Conservation (phyloP, 345 rosid genomes). For the Sisymbrium altissimum region DNA sequence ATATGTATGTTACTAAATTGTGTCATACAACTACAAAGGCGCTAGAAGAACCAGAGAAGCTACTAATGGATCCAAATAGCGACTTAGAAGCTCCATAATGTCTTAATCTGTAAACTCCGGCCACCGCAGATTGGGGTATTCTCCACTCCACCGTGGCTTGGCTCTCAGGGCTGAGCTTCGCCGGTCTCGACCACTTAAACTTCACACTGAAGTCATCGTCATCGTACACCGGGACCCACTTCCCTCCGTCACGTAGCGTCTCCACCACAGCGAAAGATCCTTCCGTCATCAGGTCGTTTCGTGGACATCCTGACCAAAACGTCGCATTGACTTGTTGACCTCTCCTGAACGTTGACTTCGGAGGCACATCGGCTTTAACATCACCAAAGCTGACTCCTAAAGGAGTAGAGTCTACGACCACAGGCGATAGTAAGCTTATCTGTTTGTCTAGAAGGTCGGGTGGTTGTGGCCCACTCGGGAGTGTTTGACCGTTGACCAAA, state of each 20-base stretch:
- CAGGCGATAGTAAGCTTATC: conserved; percentile 69
- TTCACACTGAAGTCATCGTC: conserved; percentile 83
- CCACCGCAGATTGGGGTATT: conserved; percentile 51
- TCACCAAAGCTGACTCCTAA: conserved; percentile 63
- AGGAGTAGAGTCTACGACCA: conserved; percentile 64
- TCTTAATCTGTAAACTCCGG: conserved; percentile 70
- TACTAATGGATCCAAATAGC: conserved; percentile 54
- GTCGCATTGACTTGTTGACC: conserved; percentile 57
- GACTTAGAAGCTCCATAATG: conserved; percentile 86
- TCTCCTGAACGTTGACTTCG: conserved; percentile 55
- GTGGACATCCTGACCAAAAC: conserved; percentile 89
- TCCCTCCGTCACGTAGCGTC: conserved; percentile 47
- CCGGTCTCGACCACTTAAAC: conserved; percentile 82
- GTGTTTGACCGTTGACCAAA: conserved; percentile 42
- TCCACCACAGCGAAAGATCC: conserved; percentile 87
- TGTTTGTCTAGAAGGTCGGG: conserved; percentile 72
- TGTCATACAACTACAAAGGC: conserved; percentile 64
- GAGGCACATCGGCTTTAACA: conserved; percentile 56
- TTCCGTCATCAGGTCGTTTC: conserved; percentile 87
- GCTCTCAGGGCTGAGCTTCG: conserved; percentile 58
- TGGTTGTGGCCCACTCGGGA: conserved; percentile 59
- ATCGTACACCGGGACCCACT: conserved; percentile 71
- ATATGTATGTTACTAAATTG: background rate
- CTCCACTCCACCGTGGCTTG: conserved; percentile 72
- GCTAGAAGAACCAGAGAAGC: conserved; percentile 75